Evolutionary conservation across 805 yeast species (phyloP).

Genomic region (Lachancea nothofagi): DNA sequence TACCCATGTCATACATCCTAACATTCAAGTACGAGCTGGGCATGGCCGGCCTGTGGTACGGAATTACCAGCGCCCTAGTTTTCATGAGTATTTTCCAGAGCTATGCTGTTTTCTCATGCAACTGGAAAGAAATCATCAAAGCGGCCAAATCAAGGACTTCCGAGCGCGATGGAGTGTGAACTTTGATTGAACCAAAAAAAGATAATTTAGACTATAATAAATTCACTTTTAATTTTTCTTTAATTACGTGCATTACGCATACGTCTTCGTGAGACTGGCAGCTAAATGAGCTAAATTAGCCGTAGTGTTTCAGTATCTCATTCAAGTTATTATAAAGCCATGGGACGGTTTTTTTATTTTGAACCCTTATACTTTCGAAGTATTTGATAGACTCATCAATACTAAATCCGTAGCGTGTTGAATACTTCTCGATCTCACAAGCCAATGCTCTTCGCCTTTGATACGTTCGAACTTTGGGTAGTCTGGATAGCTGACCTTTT

Average conservation of each 20-base stretch:
- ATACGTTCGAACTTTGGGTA: slow-evolving; percentile 35
- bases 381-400: slow-evolving; percentile 28
- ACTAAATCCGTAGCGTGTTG: slow-evolving; percentile 23
- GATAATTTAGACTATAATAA: slow-evolving; percentile 1
- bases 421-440: slow-evolving; percentile 33
- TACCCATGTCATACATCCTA: slow-evolving; percentile 53
- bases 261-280: neutral
- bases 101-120: slow-evolving; percentile 32
- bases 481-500: slow-evolving; percentile 24
- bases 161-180: slow-evolving; percentile 15
- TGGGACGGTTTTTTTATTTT: slow-evolving; percentile 34
- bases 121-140: slow-evolving; percentile 27
- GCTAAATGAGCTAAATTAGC: neutral
- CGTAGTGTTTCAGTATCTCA: slow-evolving; percentile 2
- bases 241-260: neutral
- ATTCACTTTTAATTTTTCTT: slow-evolving; percentile 2
- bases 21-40: slow-evolving; percentile 47
- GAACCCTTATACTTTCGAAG: slow-evolving; percentile 30
- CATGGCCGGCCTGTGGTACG: slow-evolving; percentile 61
- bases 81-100: slow-evolving; percentile 34
- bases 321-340: slow-evolving; percentile 35
- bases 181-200: too few species aligned
- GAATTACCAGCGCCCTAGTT: slow-evolving; percentile 34
- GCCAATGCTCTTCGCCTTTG: slow-evolving; percentile 36
- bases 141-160: slow-evolving; percentile 29